phyloP scores from a whole-genome alignment of 2,329 filamentous ascomycete genomes.

The Epichloe typhina region DNA sequence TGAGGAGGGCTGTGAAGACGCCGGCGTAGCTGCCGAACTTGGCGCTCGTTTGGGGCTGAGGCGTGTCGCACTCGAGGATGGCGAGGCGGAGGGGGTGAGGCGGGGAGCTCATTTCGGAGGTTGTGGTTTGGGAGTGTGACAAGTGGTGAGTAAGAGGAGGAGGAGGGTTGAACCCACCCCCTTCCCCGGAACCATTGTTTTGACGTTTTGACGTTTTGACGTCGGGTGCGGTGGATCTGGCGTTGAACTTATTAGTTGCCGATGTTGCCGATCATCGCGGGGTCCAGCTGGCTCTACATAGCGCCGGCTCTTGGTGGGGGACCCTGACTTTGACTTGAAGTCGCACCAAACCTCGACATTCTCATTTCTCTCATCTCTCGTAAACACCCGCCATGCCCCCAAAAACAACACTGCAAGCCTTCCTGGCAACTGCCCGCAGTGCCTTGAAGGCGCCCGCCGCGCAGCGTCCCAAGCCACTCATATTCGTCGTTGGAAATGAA shows the following conservation, averaged over 20 bases:
- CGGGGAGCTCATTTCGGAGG: constrained; percentile 17
- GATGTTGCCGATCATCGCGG: too few relatives aligned
- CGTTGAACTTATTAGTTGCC: too few relatives aligned
- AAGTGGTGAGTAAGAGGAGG: too few relatives aligned
- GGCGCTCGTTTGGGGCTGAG: constrained; percentile 47
- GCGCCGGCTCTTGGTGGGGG: too few relatives aligned
- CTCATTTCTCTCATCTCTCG: too few relatives aligned
- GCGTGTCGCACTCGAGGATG: constrained; percentile 78
- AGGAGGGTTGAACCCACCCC: too few relatives aligned
- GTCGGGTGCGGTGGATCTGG: too few relatives aligned
- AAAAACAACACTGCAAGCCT: constrained; percentile 31
- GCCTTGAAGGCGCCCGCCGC: constrained; percentile 31
- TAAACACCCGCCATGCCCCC: constrained; percentile 14
- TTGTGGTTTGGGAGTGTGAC: not conserved
- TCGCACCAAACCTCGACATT: not conserved
- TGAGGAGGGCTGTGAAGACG: constrained; percentile 51
- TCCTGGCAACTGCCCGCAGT: constrained; percentile 36
- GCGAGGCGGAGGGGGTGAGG: constrained; percentile 64
- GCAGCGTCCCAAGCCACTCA: constrained; percentile 35
- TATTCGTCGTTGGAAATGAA: constrained; percentile 55
- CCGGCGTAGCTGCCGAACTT: constrained; percentile 62
- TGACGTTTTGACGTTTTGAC: too few relatives aligned
- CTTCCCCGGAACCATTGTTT: too few relatives aligned
- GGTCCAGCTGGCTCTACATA: too few relatives aligned
- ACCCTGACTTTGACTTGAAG: too few relatives aligned